A percentile compares a stretch with the other conserved stretches of the same genome.
Conservation (phyloP, 495 filamentous ascomycete species). For the Xylaria acuta region DNA sequence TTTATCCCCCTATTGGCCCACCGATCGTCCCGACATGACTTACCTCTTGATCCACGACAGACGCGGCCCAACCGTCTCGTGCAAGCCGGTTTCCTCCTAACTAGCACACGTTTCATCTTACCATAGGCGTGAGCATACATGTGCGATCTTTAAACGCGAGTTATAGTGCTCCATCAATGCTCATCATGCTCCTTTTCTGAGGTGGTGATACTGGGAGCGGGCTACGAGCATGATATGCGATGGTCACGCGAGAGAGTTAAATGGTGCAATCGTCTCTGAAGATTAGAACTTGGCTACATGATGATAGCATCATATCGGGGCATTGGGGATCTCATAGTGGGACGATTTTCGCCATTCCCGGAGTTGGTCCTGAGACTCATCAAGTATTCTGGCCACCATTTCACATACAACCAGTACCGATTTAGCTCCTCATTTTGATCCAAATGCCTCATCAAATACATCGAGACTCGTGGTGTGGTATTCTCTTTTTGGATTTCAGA, state of each 20-base stretch:
- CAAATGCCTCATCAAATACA: conserved; percentile 21
- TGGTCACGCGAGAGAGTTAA: not conserved
- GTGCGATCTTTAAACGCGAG: not conserved
- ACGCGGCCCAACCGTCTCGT: not conserved
- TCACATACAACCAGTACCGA: conserved; percentile 5
- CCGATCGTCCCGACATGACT: not conserved
- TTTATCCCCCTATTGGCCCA: no score
- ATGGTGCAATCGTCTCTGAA: not conserved
- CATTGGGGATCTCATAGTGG: not conserved
- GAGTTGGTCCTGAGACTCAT: conserved; percentile 13
- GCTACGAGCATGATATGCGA: not conserved
- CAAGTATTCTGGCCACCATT: not conserved
- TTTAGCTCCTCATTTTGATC: conserved; percentile 1
- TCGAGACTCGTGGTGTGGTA: conserved; percentile 32
- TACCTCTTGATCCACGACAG: not conserved
- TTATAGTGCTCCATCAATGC: not conserved
- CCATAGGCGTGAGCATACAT: not conserved
- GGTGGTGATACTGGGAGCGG: not conserved
- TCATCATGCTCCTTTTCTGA: not conserved
- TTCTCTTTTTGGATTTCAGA: conserved; percentile 50
- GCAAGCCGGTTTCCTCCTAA: not conserved
- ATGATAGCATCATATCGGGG: not conserved
- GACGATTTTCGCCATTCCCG: conserved; percentile 7
- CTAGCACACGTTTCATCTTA: not conserved
- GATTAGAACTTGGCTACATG: conserved; percentile 6